These are phyloP conservation scores for Xylaria intraflava DNA, from an alignment of 495 filamentous ascomycete species.

Conservation along the genomic window DNA sequence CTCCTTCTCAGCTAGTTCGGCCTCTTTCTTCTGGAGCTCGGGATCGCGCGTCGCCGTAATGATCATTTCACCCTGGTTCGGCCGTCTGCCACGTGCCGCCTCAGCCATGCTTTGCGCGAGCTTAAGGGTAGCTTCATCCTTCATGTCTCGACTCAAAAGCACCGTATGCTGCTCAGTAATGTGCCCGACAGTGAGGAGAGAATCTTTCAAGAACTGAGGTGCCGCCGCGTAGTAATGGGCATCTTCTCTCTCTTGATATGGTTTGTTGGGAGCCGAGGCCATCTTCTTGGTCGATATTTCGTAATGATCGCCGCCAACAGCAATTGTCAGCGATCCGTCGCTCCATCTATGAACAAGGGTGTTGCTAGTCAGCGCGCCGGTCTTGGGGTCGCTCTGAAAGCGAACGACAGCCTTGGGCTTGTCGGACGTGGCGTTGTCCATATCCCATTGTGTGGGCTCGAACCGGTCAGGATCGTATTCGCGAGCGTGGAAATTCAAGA, in stretches of 20 bases:
- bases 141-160: conserved; percentile 58
- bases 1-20: conserved; percentile 68
- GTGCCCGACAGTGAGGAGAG: conserved; percentile 73
- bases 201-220: conserved; percentile 58
- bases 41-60: conserved; percentile 67
- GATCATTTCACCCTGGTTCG: conserved; percentile 43
- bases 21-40: conserved; percentile 67
- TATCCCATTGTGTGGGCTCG: conserved; percentile 41
- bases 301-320: conserved; percentile 68
- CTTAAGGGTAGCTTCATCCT: conserved; percentile 70
- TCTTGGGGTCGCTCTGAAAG: conserved; percentile 35
- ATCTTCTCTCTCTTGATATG: conserved; percentile 60
- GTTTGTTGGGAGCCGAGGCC: conserved; percentile 52
- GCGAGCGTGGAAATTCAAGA: conserved; percentile 67
- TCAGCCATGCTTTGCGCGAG: conserved; percentile 64
- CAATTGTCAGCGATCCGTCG: conserved; percentile 76
- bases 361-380: conserved; percentile 61
- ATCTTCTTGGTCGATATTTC: conserved; percentile 69
- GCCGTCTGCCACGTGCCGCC: conserved; percentile 40
- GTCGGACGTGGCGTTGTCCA: conserved; percentile 34
- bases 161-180: conserved; percentile 71
- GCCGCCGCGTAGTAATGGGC: conserved; percentile 78
- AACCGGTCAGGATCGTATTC: conserved; percentile 70
- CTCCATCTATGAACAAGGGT: conserved; percentile 74
- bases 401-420: conserved; percentile 34